phyloP scores from a whole-genome alignment of 805 yeast genomes.

The Kuraishia piskuri region DNA sequence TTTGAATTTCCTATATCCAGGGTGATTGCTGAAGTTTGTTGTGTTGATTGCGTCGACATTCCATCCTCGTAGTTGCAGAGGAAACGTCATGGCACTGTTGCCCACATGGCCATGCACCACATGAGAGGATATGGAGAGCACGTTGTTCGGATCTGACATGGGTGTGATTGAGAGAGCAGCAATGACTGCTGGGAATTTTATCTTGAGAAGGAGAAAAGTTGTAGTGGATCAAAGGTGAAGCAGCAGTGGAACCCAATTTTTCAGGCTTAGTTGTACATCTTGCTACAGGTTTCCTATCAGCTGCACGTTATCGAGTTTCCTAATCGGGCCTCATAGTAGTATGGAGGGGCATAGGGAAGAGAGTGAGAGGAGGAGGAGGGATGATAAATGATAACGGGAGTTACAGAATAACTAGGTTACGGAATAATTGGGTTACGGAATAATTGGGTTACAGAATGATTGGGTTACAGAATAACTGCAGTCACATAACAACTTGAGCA shows the following conservation, averaged over 20 bases:
- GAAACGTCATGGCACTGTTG: conserved; percentile 83
- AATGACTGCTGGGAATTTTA: not conserved
- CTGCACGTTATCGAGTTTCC: not conserved
- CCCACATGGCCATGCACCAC: conserved; percentile 97
- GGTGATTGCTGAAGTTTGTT: conserved; percentile 85
- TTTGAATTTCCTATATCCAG: conserved; percentile 68
- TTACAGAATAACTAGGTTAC: no score
- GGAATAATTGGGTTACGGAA: no score
- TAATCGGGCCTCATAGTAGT: not conserved
- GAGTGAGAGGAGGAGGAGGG: no score
- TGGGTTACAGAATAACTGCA: no score
- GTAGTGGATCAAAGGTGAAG: not conserved
- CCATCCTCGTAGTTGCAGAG: conserved; percentile 83
- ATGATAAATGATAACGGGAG: no score
- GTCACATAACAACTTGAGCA: no score
- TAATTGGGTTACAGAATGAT: no score
- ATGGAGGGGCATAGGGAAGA: no score
- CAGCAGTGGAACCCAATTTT: not conserved
- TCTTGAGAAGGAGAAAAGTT: no score
- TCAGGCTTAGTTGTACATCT: not conserved
- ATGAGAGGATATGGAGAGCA: conserved; percentile 72
- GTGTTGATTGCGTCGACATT: conserved; percentile 87
- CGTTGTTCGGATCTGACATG: conserved; percentile 9
- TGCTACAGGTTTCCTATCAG: not conserved
- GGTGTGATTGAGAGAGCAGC: not conserved